phyloP scores from a whole-genome alignment of 148 eudicot species.

The Simmondsia chinensis region DNA sequence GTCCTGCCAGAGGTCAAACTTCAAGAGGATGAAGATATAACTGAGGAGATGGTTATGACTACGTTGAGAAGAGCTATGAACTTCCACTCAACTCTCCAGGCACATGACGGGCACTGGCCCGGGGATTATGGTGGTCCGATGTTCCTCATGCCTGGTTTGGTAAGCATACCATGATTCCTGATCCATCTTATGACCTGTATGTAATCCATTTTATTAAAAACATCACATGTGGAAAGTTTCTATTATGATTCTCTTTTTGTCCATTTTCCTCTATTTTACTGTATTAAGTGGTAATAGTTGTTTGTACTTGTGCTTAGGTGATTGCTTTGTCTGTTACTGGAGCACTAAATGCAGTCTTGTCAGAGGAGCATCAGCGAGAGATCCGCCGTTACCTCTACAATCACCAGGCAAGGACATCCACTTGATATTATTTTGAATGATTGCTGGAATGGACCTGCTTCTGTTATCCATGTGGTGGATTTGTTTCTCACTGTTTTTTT shows the following conservation, averaged over 20 bases:
- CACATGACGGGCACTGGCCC: slow-evolving; percentile 95
- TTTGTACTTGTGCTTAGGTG: slow-evolving; percentile 30
- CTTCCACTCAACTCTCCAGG: slow-evolving; percentile 81
- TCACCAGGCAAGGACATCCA: slow-evolving; percentile 59
- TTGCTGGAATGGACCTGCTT: too few relatives aligned
- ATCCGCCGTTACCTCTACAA: slow-evolving; percentile 93
- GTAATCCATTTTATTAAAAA: too few relatives aligned
- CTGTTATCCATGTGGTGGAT: not conserved
- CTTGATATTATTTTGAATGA: too few relatives aligned
- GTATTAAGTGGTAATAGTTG: not conserved
- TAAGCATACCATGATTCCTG: slow-evolving; percentile 22
- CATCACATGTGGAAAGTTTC: too few relatives aligned
- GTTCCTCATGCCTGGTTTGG: slow-evolving; percentile 93
- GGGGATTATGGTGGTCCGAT: slow-evolving; percentile 98
- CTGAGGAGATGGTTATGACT: slow-evolving; percentile 55
- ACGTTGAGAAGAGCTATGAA: slow-evolving; percentile 72
- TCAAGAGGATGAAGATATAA: slow-evolving; percentile 47
- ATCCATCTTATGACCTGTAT: too few relatives aligned
- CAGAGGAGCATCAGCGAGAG: slow-evolving; percentile 76
- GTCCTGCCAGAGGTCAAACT: slow-evolving; percentile 66
- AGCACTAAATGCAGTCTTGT: slow-evolving; percentile 82
- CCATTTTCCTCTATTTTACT: not conserved
- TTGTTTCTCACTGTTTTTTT: too few relatives aligned
- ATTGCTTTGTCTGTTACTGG: slow-evolving; percentile 72
- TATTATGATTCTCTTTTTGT: too few relatives aligned